Evolutionary conservation across 139 green algal species (phyloP), one percentile per base, ranked within the genome.

Genomic region (Picochlorum sp.): DNA sequence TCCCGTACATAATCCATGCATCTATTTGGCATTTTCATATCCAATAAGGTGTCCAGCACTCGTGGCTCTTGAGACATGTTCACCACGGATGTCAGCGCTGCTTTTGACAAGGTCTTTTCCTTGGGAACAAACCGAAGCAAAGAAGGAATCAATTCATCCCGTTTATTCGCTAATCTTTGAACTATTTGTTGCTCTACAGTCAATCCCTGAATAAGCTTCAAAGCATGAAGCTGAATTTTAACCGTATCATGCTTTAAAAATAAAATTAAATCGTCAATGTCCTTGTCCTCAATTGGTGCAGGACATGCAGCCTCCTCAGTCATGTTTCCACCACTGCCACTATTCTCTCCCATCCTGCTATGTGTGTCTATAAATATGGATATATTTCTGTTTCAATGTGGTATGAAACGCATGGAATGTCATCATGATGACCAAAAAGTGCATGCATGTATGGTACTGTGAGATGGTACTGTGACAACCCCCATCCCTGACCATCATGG

Each of bases 1-100:
- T 91, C 81, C 3, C 59, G 65, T 8, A 92, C 34, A 44, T 81
- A 80, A 45, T 88, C 83, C 71, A 92, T 85, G 4, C 65, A 69
- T 0, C 73, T 68, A 20, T 56, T 57, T 2, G 80, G 58, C 2
- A 67, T 70, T 9, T 72, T 77, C 4, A 77, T 28, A 8, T 73
- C 49, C 38, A 92, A 58, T 38, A 95, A 63, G 16, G 62, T 45
- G 23, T 64, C 24, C 26, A 71, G 41, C 14, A 80, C 38, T 11
- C 18, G 21, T 2, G 61, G 58, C 37, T 81, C 72, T 60, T 70
- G 80, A 3, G 75, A 81, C 2, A 94, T 69, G 68, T 94, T 94
- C 9, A 94, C 85, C 2, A 94, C 72, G 0, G 80, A 67, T 3
- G 62, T 64, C 5, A 86, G 47, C 7, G 79, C 76, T 45, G 77